Evolutionary conservation across 306 rosid species (phyloP).

Genomic region (Aeschynomene evenia): DNA sequence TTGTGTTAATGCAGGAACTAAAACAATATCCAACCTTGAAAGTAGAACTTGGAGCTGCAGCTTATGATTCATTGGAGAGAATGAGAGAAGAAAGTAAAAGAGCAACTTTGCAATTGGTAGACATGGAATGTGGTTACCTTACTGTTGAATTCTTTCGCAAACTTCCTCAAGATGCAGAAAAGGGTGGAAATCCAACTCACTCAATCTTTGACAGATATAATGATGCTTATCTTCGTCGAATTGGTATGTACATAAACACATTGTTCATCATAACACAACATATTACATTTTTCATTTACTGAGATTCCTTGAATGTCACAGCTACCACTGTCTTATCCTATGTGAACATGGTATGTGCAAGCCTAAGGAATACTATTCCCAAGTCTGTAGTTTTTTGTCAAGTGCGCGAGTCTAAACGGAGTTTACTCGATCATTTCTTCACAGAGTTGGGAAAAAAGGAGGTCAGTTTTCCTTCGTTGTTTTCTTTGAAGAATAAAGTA

Average conservation of each 20-base stretch:
- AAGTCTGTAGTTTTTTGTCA: constrained; percentile 93
- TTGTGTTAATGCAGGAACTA: constrained; percentile 60
- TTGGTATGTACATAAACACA: constrained; percentile 55
- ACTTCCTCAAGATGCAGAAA: constrained; percentile 95
- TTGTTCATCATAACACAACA: background rate
- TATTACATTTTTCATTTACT: constrained; percentile 6
- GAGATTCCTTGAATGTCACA: constrained; percentile 34
- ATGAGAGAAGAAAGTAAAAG: constrained; percentile 94
- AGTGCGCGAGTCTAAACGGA: constrained; percentile 93
- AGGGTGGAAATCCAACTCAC: constrained; percentile 96
- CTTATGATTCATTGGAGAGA: constrained; percentile 76
- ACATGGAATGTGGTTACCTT: constrained; percentile 89
- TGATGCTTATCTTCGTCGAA: constrained; percentile 86
- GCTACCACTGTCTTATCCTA: constrained; percentile 83
- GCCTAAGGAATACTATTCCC: constrained; percentile 83
- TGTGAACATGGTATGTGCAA: constrained; percentile 92
- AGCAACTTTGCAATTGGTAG: constrained; percentile 82
- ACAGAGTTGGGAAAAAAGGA: constrained; percentile 82
- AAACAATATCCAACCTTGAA: constrained; percentile 90
- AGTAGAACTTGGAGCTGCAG: constrained; percentile 84
- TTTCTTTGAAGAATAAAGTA: constrained; percentile 18
- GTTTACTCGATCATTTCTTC: constrained; percentile 88
- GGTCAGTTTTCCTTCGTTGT: constrained; percentile 39
- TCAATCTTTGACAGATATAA: constrained; percentile 93
- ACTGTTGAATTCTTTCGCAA: constrained; percentile 93